Evolutionary conservation across 495 filamentous ascomycete genomes (phyloP), one percentile per base, ranked within the genome.

Genomic region (Acidiella bohemica): DNA sequence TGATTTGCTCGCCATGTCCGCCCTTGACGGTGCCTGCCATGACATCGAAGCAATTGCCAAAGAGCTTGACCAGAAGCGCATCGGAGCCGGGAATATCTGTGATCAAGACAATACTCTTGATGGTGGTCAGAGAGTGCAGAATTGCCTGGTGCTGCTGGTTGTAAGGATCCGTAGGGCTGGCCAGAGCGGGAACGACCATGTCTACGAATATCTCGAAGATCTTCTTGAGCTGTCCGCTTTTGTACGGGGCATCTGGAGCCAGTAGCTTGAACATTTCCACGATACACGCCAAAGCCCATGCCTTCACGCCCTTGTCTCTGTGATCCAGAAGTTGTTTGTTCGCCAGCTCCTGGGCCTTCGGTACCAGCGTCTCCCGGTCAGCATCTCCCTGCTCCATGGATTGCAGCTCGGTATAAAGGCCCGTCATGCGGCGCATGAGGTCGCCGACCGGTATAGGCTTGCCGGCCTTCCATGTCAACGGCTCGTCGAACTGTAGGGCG

Each of bases 231-330:
- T 96, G 88, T 36, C 76, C 72, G 21, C 68, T 74, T 8, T 84
- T 93, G 62, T 92, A 96, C 9, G 90, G 90, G 59, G 90, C 90
- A 72, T 96, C 78, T 4, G 90, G 90, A 22, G 90, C 90, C 65
- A 86, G 93, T 20, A 99, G 67, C 51, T 83, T 75, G 59, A 99
- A 73, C 40, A 99, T 83, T 57, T 99, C 92, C 29, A 93, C 86
- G 50, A 96, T 67, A 57, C 86, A 95, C 55, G 81, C 82, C 10
- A 84, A 78, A 28, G 81, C 75, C 67, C 78, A 93, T 13, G 92
- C 90, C 46, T 79, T 75, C 18, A 99, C 87, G 10, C 90, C 90
- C 41, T 75, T 79, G 56, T 99, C 92, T 63, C 92, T 93, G 59
- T 99, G 92, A 32, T 63, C 70, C 21, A 96, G 62, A 13, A 99